phyloP scores from a whole-genome alignment of 345 rosid species.

The Diplotaxis tenuifolia region DNA sequence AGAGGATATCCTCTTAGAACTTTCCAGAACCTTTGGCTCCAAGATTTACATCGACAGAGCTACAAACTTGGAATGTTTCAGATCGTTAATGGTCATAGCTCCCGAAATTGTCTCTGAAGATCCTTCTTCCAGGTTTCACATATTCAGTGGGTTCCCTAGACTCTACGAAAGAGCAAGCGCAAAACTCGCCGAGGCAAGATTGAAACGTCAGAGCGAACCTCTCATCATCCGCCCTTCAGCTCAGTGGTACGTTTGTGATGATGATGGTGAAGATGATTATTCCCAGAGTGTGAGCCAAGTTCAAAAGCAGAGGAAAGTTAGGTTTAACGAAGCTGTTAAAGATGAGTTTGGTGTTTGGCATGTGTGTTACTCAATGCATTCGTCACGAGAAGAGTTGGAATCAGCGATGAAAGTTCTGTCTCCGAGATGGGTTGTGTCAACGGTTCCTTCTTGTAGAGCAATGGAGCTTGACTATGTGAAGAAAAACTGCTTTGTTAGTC shows the following conservation, averaged over 20 bases:
- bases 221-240: conserved; percentile 82
- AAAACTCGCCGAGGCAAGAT: conserved; percentile 63
- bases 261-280: conserved; percentile 41
- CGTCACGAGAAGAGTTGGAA: conserved; percentile 78
- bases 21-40: conserved; percentile 71
- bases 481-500: conserved; percentile 49
- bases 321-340: conserved; percentile 62
- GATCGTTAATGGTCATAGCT: conserved; percentile 43
- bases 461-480: conserved; percentile 69
- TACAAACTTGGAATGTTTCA: conserved; percentile 49
- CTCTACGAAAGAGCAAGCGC: conserved; percentile 63
- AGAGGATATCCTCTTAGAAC: conserved; percentile 61
- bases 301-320: conserved; percentile 44
- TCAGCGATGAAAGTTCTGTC: conserved; percentile 66
- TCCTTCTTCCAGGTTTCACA: conserved; percentile 64
- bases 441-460: conserved; percentile 75
- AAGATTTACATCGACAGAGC: conserved; percentile 68
- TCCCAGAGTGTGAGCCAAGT: conserved; percentile 20
- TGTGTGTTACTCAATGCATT: conserved; percentile 85
- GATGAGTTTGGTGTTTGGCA: conserved; percentile 88
- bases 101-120: conserved; percentile 69
- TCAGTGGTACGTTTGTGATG: conserved; percentile 81
- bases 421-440: conserved; percentile 81
- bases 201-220: conserved; percentile 59
- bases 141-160: conserved; percentile 73